These are phyloP conservation scores for Leishmania gerbilli DNA, from an alignment of 208 protist species.

Conservation along the genomic window DNA sequence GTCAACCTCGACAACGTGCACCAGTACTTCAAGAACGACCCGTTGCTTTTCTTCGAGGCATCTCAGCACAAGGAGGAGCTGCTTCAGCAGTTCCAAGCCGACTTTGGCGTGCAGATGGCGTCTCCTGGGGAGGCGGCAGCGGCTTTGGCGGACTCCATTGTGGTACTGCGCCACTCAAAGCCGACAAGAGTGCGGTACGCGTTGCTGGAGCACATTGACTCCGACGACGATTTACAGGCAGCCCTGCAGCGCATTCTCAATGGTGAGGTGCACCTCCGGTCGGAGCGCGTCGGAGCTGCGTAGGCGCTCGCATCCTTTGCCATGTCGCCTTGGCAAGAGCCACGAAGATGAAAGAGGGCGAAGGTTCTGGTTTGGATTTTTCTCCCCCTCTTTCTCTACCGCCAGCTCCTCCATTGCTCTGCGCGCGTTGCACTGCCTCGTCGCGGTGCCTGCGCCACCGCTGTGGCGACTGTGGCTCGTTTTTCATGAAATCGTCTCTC, in stretches of 20 bases:
- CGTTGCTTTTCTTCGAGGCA: conserved; percentile 75
- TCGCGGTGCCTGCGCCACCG: not conserved
- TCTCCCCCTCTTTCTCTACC: too few species aligned
- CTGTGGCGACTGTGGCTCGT: not conserved
- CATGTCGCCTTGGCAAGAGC: not conserved
- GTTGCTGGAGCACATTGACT: conserved; percentile 22
- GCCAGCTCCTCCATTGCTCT: not conserved
- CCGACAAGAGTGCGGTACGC: conserved; percentile 23
- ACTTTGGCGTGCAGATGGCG: conserved; percentile 13
- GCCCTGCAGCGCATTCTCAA: conserved; percentile 36
- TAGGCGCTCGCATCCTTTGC: not conserved
- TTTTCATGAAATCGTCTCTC: not conserved
- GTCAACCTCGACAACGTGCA: conserved; percentile 41
- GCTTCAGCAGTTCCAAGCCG: conserved; percentile 12
- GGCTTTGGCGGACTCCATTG: conserved; percentile 14
- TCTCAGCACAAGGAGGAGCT: conserved; percentile 10
- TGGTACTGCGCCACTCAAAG: conserved; percentile 46
- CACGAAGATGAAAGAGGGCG: not conserved
- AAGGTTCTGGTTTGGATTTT: not conserved
- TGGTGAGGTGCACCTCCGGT: conserved; percentile 28
- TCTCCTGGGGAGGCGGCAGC: not conserved
- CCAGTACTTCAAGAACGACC: conserved; percentile 47
- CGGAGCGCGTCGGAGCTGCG: not conserved
- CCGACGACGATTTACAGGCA: conserved; percentile 19
- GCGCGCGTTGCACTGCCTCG: not conserved